Base-by-base conservation (phyloP, 2,329 filamentous ascomycete species). In the Trichoderma oligosporum region DNA sequence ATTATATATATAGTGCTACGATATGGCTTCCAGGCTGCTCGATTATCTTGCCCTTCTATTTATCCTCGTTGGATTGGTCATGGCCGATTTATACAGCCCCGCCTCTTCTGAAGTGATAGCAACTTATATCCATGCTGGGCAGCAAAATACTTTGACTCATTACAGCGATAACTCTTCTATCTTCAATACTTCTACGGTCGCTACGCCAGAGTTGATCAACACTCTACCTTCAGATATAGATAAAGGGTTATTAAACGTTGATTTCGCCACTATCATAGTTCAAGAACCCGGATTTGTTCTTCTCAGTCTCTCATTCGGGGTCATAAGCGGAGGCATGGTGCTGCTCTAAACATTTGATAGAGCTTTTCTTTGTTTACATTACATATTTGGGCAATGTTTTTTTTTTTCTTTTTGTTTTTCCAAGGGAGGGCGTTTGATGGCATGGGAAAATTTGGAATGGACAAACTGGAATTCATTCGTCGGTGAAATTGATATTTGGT, bases 161-260 rank as follows among this genome's bases (percentile, higher is more conserved):
- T 72, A 61, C 79, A 77, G 61, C 73, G 78, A 74, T 76, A 81
- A 22, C 78, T 65, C 66, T 76, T 70, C 7, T 75, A 68, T n/a
- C 61, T 11, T 24, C 22, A 56, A 56, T 38, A 16, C 20, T 9
- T 33, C 48, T 4, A 49, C 31, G 18, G 22, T 8, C n/a, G n/a
- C 39, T 20, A 35, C 56, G n/a, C 38, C 56, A 31, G 42, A 39
- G 7, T 16, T 20, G 2, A n/a, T 8, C 24, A 29, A 35, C 14
- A 22, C 35, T 24, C n/a, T 18, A 4, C 11, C 33, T 25, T 31
- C 18, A 2, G 33, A 42, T 11, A 35, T 22, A 27, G 27, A 49
- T 7, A 35, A 25, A 11, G 33, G 20, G 2, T 16, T 36, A 27
- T 20, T 55, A 18, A 56, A 36, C n/a, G 6, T 66, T 31, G 65